These are phyloP conservation scores for Termitomyces sp. DNA, from an alignment of 768 basidiomycete species.

Conservation along the genomic window DNA sequence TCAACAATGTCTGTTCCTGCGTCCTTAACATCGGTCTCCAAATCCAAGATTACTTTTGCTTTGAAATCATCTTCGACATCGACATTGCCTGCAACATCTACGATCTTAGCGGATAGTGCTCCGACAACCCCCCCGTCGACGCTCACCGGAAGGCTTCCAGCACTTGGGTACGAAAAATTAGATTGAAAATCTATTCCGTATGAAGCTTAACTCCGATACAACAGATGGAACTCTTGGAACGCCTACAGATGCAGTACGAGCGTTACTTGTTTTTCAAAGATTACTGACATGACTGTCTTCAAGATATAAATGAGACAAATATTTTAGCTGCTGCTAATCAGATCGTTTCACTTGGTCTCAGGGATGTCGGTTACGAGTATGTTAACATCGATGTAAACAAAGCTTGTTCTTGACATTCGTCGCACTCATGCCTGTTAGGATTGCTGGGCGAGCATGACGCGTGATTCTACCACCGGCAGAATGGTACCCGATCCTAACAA, in stretches of 20 bases:
- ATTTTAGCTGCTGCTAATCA: slow-evolving; percentile 41
- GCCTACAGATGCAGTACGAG: slow-evolving; percentile 38
- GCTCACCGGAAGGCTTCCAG: slow-evolving; percentile 37
- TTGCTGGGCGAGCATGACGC: slow-evolving; percentile 38
- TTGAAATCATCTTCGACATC: background rate
- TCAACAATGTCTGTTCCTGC: background rate
- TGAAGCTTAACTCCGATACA: background rate
- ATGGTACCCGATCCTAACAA: slow-evolving; percentile 47
- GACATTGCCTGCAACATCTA: slow-evolving; percentile 17
- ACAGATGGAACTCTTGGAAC: slow-evolving; percentile 53
- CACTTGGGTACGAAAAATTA: slow-evolving; percentile 32
- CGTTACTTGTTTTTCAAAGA: background rate
- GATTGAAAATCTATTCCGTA: background rate
- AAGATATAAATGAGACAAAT: slow-evolving; percentile 41
- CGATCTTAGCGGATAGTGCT: slow-evolving; percentile 24
- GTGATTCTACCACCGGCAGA: slow-evolving; percentile 33
- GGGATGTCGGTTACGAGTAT: slow-evolving; percentile 44
- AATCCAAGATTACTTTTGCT: background rate
- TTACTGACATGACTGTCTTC: background rate
- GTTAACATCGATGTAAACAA: slow-evolving; percentile 44
- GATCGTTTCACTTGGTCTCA: slow-evolving; percentile 41
- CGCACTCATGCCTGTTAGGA: slow-evolving; percentile 26
- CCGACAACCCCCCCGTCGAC: slow-evolving; percentile 37
- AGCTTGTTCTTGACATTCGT: background rate
- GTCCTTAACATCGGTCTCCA: background rate